Evolutionary conservation across 2,329 filamentous ascomycete species (phyloP).

Genomic region (Tolypocladium ophioglossoides): DNA sequence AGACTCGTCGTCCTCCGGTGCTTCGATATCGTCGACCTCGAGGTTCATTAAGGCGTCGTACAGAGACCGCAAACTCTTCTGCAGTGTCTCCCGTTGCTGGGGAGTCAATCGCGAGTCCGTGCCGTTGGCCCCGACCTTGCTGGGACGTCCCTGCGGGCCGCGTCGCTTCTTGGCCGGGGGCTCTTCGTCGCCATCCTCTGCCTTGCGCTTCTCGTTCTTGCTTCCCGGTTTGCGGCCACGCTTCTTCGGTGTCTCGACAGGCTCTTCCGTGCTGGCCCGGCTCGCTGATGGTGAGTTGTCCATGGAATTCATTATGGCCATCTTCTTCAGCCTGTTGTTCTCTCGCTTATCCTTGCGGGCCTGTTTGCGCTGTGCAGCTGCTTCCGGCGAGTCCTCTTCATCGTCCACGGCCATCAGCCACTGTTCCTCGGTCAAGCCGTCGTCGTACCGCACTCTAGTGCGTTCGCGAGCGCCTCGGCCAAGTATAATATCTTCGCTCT

Average conservation of each 20-base stretch:
- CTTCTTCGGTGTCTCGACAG: constrained; percentile 61
- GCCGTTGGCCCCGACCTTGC: constrained; percentile 35
- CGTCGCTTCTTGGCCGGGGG: constrained; percentile 70
- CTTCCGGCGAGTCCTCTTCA: constrained; percentile 88
- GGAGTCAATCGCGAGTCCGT: constrained; percentile 42
- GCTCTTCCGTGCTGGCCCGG: constrained; percentile 71
- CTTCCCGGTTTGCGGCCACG: constrained; percentile 70
- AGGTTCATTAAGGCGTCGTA: constrained; percentile 75
- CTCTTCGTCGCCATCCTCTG: constrained; percentile 65
- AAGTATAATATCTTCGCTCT: constrained; percentile 61
- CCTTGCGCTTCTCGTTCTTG: constrained; percentile 80
- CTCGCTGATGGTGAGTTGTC: constrained; percentile 73
- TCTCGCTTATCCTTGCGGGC: constrained; percentile 73
- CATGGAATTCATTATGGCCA: constrained; percentile 17
- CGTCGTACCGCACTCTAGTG: constrained; percentile 89
- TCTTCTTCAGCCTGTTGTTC: constrained; percentile 59
- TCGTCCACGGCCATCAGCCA: constrained; percentile 98
- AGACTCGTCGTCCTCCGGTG: constrained; percentile 46
- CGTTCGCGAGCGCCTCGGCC: constrained; percentile 93
- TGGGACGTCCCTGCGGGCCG: constrained; percentile 58
- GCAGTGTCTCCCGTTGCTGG: constrained; percentile 65
- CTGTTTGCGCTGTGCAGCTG: constrained; percentile 82
- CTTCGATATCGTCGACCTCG: constrained; percentile 63
- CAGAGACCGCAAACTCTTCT: constrained; percentile 65
- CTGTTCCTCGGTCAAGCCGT: constrained; percentile 95